phyloP scores from a whole-genome alignment of 331 rosid genomes.

The Saraca asoca region DNA sequence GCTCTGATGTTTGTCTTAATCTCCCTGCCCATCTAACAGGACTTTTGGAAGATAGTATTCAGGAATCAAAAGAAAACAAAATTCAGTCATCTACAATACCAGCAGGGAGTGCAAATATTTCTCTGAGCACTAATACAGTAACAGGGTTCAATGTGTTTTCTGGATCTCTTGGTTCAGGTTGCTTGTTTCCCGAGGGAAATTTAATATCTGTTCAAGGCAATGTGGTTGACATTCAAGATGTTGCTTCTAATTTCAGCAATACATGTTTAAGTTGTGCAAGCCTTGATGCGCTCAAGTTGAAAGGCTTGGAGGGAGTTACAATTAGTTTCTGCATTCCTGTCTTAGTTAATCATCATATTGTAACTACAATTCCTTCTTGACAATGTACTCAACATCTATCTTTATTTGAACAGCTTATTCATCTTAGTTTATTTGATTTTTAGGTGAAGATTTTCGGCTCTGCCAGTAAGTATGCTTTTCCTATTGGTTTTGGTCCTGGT shows the following conservation, averaged over 20 bases:
- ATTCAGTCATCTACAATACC: constrained; percentile 41
- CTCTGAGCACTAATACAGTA: constrained; percentile 27
- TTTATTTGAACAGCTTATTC: constrained; percentile 24
- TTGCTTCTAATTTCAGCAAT: constrained; percentile 41
- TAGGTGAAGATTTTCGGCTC: constrained; percentile 72
- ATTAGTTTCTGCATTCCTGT: constrained; percentile 69
- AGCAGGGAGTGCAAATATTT: constrained; percentile 37
- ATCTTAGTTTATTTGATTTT: constrained; percentile 33
- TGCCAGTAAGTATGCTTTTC: constrained; percentile 45
- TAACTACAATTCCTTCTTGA: constrained; percentile 38
- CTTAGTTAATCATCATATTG: constrained; percentile 57
- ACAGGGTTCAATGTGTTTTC: constrained; percentile 26
- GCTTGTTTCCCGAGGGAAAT: constrained; percentile 74
- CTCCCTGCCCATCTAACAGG: constrained; percentile 50
- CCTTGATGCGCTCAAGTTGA: constrained; percentile 44
- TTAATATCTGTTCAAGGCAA: constrained; percentile 59
- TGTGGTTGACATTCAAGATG: constrained; percentile 57
- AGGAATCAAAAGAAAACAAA: constrained; percentile 38
- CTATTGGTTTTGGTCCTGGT: constrained; percentile 85
- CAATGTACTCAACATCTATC: constrained; percentile 20
- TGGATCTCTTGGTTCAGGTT: constrained; percentile 36
- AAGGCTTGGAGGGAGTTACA: constrained; percentile 40
- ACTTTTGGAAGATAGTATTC: constrained; percentile 40
- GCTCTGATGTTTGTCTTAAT: constrained; percentile 66
- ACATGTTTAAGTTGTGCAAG: constrained; percentile 45